These are phyloP conservation scores for Fraxinus pennsylvanica DNA, from an alignment of 257 asterid genomes.

Conservation along the genomic window DNA sequence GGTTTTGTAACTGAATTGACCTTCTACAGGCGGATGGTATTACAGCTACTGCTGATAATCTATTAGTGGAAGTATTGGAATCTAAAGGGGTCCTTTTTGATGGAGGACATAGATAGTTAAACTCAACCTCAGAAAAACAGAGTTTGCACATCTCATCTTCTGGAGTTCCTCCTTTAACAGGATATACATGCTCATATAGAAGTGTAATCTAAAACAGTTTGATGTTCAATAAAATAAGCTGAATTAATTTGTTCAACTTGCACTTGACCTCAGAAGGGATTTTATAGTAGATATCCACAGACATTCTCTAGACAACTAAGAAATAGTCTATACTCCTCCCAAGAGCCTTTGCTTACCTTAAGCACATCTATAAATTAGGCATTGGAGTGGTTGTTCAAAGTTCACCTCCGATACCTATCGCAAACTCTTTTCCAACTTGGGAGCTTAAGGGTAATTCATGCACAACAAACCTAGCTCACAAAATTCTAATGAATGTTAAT, in stretches of 20 bases:
- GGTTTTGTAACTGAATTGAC: neutral
- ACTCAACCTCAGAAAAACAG: neutral
- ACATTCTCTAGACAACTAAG: neutral
- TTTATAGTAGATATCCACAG: neutral
- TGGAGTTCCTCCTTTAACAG: neutral
- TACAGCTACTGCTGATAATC: neutral
- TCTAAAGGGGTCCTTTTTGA: neutral
- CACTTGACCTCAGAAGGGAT: neutral
- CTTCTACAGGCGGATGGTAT: neutral
- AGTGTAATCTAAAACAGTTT: neutral
- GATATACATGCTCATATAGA: neutral
- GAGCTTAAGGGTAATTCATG: neutral
- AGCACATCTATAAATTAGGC: neutral
- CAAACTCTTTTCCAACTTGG: neutral
- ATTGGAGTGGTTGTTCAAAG: neutral
- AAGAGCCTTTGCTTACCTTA: neutral
- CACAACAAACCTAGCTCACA: neutral
- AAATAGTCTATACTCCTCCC: neutral
- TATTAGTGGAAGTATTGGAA: neutral
- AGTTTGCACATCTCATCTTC: neutral
- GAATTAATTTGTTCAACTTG: neutral
- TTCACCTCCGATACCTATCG: neutral
- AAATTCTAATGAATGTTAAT: neutral
- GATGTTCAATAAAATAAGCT: neutral
- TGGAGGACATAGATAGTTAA: neutral